Evolutionary conservation across 495 filamentous ascomycete genomes (phyloP).

Genomic region (Aspergillus kassunensis): DNA sequence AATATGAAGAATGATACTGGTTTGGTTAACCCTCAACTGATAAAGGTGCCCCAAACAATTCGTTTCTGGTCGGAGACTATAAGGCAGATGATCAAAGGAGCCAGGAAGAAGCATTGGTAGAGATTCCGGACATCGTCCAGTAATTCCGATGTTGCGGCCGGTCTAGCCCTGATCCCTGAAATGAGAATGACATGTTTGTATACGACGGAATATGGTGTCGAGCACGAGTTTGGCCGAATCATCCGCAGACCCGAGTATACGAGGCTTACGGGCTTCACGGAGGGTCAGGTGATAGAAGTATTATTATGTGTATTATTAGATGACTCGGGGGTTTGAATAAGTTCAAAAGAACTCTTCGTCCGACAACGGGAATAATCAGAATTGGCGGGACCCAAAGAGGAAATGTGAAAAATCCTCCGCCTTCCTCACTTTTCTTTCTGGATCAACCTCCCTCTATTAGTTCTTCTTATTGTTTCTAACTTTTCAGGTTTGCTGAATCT

Average conservation of each 20-base stretch:
- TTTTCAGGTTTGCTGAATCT: no score
- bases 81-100: neutral
- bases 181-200: neutral
- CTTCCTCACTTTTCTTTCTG: neutral
- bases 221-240: neutral
- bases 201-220: neutral
- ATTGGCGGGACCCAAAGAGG: neutral
- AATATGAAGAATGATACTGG: neutral
- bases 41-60: neutral
- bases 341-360: neutral
- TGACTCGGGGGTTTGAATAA: no score
- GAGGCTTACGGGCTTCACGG: neutral
- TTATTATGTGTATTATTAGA: no score
- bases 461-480: no score
- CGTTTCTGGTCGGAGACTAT: slow-evolving; percentile 10
- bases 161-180: neutral
- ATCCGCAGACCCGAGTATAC: neutral
- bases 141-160: neutral
- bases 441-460: neutral
- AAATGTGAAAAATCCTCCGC: neutral
- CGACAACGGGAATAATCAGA: neutral
- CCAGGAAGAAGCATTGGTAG: neutral
- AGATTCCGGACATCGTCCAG: neutral
- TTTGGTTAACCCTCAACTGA: neutral
- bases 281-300: no score